Conservation (phyloP, 352 stramenopile species). For the Phytopythium aichiense region DNA sequence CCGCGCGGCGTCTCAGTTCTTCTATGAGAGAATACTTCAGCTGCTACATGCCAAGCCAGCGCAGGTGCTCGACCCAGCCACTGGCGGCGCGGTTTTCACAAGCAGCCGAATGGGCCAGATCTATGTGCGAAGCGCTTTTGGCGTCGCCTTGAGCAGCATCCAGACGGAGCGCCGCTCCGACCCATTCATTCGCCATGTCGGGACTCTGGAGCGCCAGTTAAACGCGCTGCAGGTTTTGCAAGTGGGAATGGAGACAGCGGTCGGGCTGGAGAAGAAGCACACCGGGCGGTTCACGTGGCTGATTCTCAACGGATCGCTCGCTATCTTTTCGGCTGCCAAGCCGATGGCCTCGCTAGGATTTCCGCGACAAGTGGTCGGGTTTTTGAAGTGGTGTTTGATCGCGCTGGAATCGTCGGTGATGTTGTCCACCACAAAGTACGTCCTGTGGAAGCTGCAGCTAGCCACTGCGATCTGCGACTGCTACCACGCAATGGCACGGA, state of each 20-base stretch:
- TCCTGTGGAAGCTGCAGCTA: slow-evolving; percentile 62
- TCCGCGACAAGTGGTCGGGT: slow-evolving; percentile 43
- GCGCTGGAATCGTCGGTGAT: slow-evolving; percentile 47
- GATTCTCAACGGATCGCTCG: slow-evolving; percentile 58
- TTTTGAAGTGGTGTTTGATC: slow-evolving; percentile 61
- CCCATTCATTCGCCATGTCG: slow-evolving; percentile 31
- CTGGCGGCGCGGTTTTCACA: neutral
- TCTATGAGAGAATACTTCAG: slow-evolving; percentile 37
- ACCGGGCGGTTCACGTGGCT: slow-evolving; percentile 45
- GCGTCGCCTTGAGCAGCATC: slow-evolving; percentile 38
- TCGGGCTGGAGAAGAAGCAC: slow-evolving; percentile 29
- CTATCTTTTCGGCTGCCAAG: slow-evolving; percentile 48
- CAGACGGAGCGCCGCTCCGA: slow-evolving; percentile 31
- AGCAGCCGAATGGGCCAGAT: slow-evolving; percentile 14
- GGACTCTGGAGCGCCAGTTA: slow-evolving; percentile 48
- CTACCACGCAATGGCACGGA: slow-evolving; percentile 45
- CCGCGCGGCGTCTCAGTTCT: slow-evolving; percentile 37
- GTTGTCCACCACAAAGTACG: slow-evolving; percentile 59
- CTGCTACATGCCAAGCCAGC: neutral
- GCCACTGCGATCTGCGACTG: slow-evolving; percentile 48
- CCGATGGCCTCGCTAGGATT: slow-evolving; percentile 49
- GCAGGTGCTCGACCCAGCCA: neutral
- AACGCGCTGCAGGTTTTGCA: slow-evolving; percentile 30
- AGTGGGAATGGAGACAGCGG: slow-evolving; percentile 35
- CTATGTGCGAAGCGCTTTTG: slow-evolving; percentile 43